Evolutionary conservation across 441 rosid genomes (phyloP).

Genomic region (Aquilaria agallochum): DNA sequence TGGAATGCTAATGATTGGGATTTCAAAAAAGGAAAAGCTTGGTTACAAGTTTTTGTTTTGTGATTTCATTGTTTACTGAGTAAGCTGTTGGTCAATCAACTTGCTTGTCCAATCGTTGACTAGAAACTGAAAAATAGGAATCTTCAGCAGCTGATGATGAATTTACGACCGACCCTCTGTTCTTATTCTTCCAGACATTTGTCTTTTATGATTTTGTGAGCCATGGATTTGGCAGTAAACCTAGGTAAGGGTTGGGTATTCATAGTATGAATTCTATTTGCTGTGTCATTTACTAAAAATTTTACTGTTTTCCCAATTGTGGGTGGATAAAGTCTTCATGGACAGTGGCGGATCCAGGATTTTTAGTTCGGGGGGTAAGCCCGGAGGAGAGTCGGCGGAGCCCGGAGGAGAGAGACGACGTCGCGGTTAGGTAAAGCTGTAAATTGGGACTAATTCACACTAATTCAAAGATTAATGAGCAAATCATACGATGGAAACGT

Average conservation of each 20-base stretch:
- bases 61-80: neutral
- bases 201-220: neutral
- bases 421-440: too few species aligned
- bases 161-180: neutral
- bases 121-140: too few species aligned
- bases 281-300: neutral
- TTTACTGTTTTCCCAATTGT: neutral
- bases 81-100: too few species aligned
- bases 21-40: neutral
- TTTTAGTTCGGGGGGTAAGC: too few species aligned
- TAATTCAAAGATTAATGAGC: too few species aligned
- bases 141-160: neutral
- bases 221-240: constrained; percentile 4
- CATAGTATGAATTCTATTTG: neutral
- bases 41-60: neutral
- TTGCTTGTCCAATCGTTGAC: too few species aligned
- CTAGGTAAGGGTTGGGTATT: neutral
- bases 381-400: too few species aligned
- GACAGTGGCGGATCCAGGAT: too few species aligned
- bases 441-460: too few species aligned
- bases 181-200: neutral
- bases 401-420: too few species aligned
- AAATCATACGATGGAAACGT: too few species aligned
- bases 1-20: too few species aligned
- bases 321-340: constrained; percentile 1